Evolutionary conservation across 2,329 filamentous ascomycete species (phyloP).

Genomic region (Kalmusia sp.): DNA sequence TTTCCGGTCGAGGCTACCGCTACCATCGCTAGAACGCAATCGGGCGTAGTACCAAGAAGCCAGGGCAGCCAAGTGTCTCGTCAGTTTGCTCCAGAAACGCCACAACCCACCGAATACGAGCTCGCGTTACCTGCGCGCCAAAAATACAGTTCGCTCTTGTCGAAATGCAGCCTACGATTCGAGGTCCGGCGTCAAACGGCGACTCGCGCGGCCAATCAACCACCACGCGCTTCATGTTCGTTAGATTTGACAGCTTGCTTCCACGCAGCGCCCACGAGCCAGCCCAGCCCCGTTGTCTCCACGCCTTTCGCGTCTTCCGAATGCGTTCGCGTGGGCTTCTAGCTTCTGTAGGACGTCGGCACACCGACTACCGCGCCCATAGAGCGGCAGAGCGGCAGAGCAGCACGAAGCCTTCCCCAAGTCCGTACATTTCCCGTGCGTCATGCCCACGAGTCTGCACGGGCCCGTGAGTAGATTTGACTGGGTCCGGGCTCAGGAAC

Average conservation of each 20-base stretch:
- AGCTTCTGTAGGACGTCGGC: neutral
- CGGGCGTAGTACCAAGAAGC: neutral
- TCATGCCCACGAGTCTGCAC: slow-evolving; percentile 4
- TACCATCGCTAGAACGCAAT: neutral
- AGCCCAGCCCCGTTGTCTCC: neutral
- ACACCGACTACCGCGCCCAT: neutral
- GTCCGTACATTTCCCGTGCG: slow-evolving; percentile 1
- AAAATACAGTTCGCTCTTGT: slow-evolving; percentile 1
- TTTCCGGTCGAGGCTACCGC: neutral
- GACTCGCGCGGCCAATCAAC: slow-evolving; percentile 3
- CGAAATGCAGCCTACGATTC: slow-evolving; percentile 1
- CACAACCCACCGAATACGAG: slow-evolving; percentile 4
- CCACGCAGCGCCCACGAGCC: neutral
- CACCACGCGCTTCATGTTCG: neutral
- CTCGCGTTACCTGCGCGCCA: neutral
- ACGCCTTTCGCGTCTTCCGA: slow-evolving; percentile 1
- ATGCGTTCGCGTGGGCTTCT: slow-evolving; percentile 5
- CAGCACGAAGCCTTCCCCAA: neutral
- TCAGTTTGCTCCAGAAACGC: slow-evolving; percentile 7
- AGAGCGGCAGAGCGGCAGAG: neutral
- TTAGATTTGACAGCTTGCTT: neutral
- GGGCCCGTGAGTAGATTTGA: neutral
- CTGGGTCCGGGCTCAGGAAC: slow-evolving; percentile 8
- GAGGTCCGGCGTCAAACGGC: neutral
- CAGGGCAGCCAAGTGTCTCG: slow-evolving; percentile 2